These are phyloP conservation scores for Coemansia sp. DNA, from an alignment of 192 early-diverging fungal species.

Conservation along the genomic window DNA sequence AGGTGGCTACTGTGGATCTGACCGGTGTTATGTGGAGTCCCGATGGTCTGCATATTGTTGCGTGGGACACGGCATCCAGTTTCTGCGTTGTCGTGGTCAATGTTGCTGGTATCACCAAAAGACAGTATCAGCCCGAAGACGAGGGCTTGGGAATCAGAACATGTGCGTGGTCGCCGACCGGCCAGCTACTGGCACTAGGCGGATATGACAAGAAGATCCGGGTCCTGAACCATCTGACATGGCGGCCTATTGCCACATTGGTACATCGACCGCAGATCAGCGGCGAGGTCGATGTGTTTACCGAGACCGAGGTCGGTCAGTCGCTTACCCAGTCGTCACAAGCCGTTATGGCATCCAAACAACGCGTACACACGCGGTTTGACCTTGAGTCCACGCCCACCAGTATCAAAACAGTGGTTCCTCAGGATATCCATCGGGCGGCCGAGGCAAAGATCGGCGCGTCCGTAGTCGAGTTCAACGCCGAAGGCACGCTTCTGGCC, in stretches of 20 bases:
- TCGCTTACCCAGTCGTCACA: slow-evolving; percentile 23
- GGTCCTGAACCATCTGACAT: slow-evolving; percentile 51
- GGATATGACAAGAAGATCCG: slow-evolving; percentile 33
- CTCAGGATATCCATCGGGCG: slow-evolving; percentile 27
- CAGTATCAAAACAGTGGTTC: slow-evolving; percentile 11
- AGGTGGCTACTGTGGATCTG: slow-evolving; percentile 27
- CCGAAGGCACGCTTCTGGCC: slow-evolving; percentile 38
- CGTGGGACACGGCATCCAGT: slow-evolving; percentile 35
- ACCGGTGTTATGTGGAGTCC: slow-evolving; percentile 38
- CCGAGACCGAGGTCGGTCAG: slow-evolving; percentile 29
- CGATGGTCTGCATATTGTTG: slow-evolving; percentile 44
- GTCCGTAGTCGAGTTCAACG: slow-evolving; percentile 18
- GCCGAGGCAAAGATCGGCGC: slow-evolving; percentile 3
- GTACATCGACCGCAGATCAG: slow-evolving; percentile 10
- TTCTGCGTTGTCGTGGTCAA: slow-evolving; percentile 26
- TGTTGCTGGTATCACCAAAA: slow-evolving; percentile 39
- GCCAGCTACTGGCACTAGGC: slow-evolving; percentile 46
- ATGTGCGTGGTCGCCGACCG: slow-evolving; percentile 38
- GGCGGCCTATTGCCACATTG: slow-evolving; percentile 41
- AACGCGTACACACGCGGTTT: slow-evolving; percentile 29
- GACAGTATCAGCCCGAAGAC: slow-evolving; percentile 11
- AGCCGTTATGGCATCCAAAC: slow-evolving; percentile 4
- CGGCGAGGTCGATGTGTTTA: slow-evolving; percentile 35
- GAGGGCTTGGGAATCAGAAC: slow-evolving; percentile 28
- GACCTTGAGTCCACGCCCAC: slow-evolving; percentile 21